These are phyloP conservation scores for Spathaspora hagerdaliae DNA, from an alignment of 805 yeast genomes.

Conservation along the genomic window DNA sequence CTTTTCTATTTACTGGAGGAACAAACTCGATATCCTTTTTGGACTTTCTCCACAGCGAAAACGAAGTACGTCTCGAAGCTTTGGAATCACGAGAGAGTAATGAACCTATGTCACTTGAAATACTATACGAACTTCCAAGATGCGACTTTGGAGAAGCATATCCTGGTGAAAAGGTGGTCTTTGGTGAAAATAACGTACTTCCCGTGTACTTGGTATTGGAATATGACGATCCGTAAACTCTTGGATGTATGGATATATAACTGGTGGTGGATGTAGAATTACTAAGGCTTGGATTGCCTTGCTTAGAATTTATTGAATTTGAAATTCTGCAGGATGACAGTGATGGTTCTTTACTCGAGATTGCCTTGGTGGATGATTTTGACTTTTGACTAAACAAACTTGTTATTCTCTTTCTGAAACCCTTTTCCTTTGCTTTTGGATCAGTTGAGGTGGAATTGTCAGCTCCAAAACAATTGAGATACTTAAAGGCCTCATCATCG, in stretches of 20 bases:
- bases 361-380: background rate
- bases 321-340: background rate
- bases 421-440: no score
- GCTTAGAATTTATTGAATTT: no score
- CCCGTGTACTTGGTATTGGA: no score
- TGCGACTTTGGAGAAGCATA: no score
- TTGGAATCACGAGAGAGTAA: slow-evolving; percentile 10
- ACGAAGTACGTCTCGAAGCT: slow-evolving; percentile 18
- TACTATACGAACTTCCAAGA: no score
- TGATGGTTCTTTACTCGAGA: background rate
- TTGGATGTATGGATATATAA: no score
- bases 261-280: no score
- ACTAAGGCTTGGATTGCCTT: no score
- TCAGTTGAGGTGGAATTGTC: background rate
- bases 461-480: background rate
- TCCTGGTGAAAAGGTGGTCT: no score
- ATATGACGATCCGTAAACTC: no score
- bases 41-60: slow-evolving; percentile 17
- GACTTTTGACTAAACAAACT: background rate
- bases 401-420: background rate
- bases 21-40: slow-evolving; percentile 3
- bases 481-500: background rate
- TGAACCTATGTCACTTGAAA: no score
- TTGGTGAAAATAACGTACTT: no score
- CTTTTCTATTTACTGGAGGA: slow-evolving; percentile 6